Base-by-base conservation (phyloP, 805 yeast species). In the Peterozyma xylosa region DNA sequence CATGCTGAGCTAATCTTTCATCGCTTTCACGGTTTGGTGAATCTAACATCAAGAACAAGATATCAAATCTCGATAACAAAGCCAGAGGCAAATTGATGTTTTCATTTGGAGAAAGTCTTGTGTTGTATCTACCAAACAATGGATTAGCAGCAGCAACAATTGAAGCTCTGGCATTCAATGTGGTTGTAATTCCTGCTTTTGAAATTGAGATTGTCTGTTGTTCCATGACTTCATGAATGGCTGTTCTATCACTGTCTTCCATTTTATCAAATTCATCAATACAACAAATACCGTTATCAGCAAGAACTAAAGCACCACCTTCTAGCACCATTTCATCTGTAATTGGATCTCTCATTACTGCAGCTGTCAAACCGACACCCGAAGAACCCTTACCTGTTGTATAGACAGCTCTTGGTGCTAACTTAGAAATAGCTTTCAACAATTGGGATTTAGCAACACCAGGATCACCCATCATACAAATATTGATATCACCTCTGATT, bases 71-170 rank as follows among this genome's bases (percentile, higher is more conserved):
- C 33, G 98, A 91, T 42, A 93, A 70, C 53, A 93, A 71, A 0
- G 99, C 99, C 0, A 98, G 97, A 5, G 99, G 99, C 47, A 93
- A 71, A 58, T 93, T 93, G 62, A 93, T 91, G 64, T 93, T 93
- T 57, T 93, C 96, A 50, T 89, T 82, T 2, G 99, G 97, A 7
- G 96, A 85, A 46, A 91, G 65, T 49, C 78, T 75, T 33, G 96
- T 86, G 64, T 93, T 91, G 66, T 93, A 93, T 50, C 98, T 77
- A 45, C 99, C 98, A 60, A 86, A 90, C 33, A 90, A 69, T 15
- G 99, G 99, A 68, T 93, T 93, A n/a, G 99, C 99, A 30, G 99
- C 99, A 0, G 99, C 99, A 50, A 93, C 67, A 48, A 93, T 86
- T 5, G 97, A 90, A 0, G 98, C 78, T 61, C 99, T 78, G 7